These are phyloP conservation scores for Erythrophleum ivorense DNA, from an alignment of 331 rosid genomes.

Conservation along the genomic window DNA sequence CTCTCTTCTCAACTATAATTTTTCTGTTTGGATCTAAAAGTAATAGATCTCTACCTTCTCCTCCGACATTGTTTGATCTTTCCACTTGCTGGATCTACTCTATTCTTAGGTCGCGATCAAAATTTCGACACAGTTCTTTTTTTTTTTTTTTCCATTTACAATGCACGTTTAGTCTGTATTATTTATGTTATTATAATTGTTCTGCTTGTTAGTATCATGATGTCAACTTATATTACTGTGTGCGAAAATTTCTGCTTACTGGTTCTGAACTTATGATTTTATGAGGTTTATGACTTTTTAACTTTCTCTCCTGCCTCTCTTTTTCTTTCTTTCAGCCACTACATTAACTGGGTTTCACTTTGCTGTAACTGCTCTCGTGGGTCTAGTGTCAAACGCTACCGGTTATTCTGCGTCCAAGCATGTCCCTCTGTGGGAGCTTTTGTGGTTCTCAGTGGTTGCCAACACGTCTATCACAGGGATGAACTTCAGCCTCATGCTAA, in stretches of 20 bases:
- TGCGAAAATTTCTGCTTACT: not conserved
- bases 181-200: not conserved
- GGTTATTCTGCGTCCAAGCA: slow-evolving; percentile 73
- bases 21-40: slow-evolving; percentile 25
- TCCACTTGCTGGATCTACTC: slow-evolving; percentile 20
- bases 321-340: slow-evolving; percentile 57
- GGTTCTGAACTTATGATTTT: not conserved
- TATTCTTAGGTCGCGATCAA: slow-evolving; percentile 27
- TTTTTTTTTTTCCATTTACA: not conserved
- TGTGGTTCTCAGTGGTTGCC: slow-evolving; percentile 80
- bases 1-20: not conserved
- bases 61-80: slow-evolving; percentile 19
- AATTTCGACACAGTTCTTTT: not conserved
- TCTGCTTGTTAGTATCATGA: not conserved
- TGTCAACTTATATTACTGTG: not conserved
- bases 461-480: slow-evolving; percentile 73
- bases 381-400: slow-evolving; percentile 73
- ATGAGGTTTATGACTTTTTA: slow-evolving; percentile 5
- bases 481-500: slow-evolving; percentile 86
- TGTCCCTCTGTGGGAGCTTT: slow-evolving; percentile 81
- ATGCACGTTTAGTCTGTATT: not conserved
- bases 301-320: not conserved
- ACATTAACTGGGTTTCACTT: slow-evolving; percentile 81
- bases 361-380: slow-evolving; percentile 78
- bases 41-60: slow-evolving; percentile 40